Conservation (phyloP, 2,329 filamentous ascomycete species). For the Thermoascus crustaceus region DNA sequence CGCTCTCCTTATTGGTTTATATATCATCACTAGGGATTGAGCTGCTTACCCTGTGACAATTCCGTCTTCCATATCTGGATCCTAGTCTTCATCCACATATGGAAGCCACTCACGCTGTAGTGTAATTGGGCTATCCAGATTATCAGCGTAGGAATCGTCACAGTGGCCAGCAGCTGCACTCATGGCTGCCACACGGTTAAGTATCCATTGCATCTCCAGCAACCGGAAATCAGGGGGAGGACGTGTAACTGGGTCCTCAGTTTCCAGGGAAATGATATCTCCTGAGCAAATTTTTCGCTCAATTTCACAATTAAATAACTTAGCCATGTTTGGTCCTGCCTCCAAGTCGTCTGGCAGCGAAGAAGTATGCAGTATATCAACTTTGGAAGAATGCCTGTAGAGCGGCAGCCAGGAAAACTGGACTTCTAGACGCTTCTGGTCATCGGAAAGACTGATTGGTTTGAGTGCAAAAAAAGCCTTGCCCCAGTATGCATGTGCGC, state of each 20-base stretch:
- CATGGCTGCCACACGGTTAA: background rate
- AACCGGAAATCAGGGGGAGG: background rate
- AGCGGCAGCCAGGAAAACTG: conserved; percentile 1
- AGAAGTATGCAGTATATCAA: too few relatives aligned
- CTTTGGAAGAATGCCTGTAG: too few relatives aligned
- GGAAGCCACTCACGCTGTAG: too few relatives aligned
- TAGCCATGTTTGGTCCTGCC: background rate
- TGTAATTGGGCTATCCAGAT: too few relatives aligned
- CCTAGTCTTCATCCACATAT: too few relatives aligned
- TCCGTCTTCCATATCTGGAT: too few relatives aligned
- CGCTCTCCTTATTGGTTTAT: too few relatives aligned
- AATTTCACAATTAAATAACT: background rate
- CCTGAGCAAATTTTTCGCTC: background rate
- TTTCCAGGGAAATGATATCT: background rate
- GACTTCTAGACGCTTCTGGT: background rate
- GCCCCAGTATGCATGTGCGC: background rate
- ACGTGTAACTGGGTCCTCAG: background rate
- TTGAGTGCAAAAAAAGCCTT: background rate
- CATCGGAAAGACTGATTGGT: background rate
- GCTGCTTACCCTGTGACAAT: too few relatives aligned
- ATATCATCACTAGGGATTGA: too few relatives aligned
- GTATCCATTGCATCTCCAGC: background rate
- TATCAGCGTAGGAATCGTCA: too few relatives aligned
- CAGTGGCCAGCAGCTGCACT: too few relatives aligned
- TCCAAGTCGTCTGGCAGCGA: background rate